Evolutionary conservation across 2,329 filamentous ascomycete species (phyloP).

Genomic region (Didymella glomerata): DNA sequence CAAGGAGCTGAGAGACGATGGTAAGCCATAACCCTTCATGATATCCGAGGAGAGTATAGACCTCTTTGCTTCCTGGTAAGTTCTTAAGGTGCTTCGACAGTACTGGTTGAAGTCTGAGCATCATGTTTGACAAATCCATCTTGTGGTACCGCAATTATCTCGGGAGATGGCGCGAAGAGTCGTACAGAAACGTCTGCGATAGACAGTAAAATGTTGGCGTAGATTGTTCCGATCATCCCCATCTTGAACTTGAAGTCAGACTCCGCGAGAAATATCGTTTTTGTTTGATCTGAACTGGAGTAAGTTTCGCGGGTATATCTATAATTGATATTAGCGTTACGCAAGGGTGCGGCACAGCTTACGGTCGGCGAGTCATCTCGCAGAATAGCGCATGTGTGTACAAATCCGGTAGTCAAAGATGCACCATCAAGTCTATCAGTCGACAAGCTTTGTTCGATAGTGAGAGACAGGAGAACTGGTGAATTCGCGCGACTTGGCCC

Average conservation of each 20-base stretch:
- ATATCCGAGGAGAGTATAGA: background rate
- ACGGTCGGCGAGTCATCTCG: slow-evolving; percentile 6
- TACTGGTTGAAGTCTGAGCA: background rate
- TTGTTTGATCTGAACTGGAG: too few relatives aligned
- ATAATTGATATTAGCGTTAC: slow-evolving; percentile 5
- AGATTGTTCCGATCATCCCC: slow-evolving; percentile 9
- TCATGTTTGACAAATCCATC: background rate
- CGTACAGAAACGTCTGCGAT: slow-evolving; percentile 12
- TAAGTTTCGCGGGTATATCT: slow-evolving; percentile 1
- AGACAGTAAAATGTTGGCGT: slow-evolving; percentile 9
- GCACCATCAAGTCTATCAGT: background rate
- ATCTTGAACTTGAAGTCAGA: too few relatives aligned
- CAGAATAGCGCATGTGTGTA: background rate
- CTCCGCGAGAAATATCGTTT: too few relatives aligned
- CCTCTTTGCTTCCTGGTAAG: background rate
- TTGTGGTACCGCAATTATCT: background rate
- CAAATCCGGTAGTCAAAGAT: background rate
- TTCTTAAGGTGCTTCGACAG: background rate
- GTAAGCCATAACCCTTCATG: background rate
- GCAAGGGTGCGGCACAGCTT: slow-evolving; percentile 17
- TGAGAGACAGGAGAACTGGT: background rate
- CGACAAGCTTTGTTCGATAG: background rate
- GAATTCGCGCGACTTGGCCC: background rate
- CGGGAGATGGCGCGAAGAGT: slow-evolving; percentile 14
- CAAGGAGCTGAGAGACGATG: background rate